Base-by-base conservation (phyloP, 495 filamentous ascomycete genomes). In the Penicillium silybi region DNA sequence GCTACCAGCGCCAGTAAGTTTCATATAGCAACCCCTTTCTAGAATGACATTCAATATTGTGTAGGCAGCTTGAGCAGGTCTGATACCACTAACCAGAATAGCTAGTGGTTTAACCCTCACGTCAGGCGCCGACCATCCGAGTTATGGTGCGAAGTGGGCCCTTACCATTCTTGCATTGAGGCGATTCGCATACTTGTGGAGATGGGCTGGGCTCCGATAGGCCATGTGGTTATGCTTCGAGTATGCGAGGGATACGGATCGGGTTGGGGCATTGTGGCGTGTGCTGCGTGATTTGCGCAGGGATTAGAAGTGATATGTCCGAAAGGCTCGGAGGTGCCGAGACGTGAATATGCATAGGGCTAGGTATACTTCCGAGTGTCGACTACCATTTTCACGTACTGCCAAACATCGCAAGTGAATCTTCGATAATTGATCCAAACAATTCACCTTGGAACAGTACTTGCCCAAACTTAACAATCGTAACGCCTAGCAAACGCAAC, bases 121-220 rank as follows among this genome's bases (percentile, higher is more conserved):
- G 46, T 57, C 54, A 6, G 41, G 13, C 26, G 16, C 41, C 44
- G n/a, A 37, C 26, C 10, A 35, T 32, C 19, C 41, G 40, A 46
- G 42, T 42, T 32, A 32, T 32, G 26, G 20, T 27, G 15, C 19
- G 34, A 29, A 40, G 20, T 18, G 44, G 37, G 39, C 34, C 50
- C 40, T 41, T 48, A 41, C 50, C 45, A 57, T 45, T 52, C 38
- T 41, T 48, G 41, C 41, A 37, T 46, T 40, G 19, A 13, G 49
- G 39, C 40, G 50, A 60, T 60, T 48, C 26, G 46, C 51, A 41
- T 34, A 26, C 35, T 46, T 48, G 53, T 48, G 45, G 51, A 29
- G 46, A 37, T 2, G 2, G 15, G 49, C 44, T 44, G 41, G 9
- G 26, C 18, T 54, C 60, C 60, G 54, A 63, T 60, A 63, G 60